Conservation (phyloP, 495 filamentous ascomycete genomes). For the Penicillium turbatum region DNA sequence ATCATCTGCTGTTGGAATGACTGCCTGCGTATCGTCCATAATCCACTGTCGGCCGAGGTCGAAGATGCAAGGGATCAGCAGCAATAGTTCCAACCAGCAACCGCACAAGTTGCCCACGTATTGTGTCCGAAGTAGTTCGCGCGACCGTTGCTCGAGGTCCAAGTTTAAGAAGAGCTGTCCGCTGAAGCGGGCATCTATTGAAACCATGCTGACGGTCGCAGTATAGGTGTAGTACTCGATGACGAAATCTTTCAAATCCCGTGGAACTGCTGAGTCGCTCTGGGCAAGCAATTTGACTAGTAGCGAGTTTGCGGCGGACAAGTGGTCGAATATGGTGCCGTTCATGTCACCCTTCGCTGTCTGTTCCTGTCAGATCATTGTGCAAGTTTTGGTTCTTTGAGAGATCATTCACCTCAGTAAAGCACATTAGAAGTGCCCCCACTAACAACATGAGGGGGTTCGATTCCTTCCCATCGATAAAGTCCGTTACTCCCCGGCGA, state of each 20-base stretch:
- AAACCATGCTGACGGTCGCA: conserved; percentile 43
- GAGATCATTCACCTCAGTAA: conserved; percentile 30
- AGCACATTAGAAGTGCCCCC: conserved; percentile 37
- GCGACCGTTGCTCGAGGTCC: conserved; percentile 34
- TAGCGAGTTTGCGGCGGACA: conserved; percentile 33
- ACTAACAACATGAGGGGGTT: conserved; percentile 36
- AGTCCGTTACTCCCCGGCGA: conserved; percentile 32
- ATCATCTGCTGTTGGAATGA: conserved; percentile 31
- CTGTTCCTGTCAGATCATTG: conserved; percentile 15
- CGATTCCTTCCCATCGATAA: conserved; percentile 36
- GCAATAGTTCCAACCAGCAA: conserved; percentile 35
- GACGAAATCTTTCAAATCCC: conserved; percentile 38
- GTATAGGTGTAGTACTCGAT: conserved; percentile 41
- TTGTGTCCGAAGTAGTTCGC: conserved; percentile 25
- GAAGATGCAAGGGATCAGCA: conserved; percentile 36
- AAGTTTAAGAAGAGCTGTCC: conserved; percentile 34
- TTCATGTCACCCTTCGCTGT: conserved; percentile 40
- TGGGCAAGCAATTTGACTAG: conserved; percentile 31
- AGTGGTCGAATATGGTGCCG: conserved; percentile 37
- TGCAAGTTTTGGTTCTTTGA: not conserved
- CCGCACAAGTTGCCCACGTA: conserved; percentile 38
- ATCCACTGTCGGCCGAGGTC: conserved; percentile 40
- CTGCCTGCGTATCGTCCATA: conserved; percentile 22
- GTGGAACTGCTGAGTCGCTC: conserved; percentile 31
- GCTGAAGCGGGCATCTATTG: conserved; percentile 34